A percentile compares a stretch with the other conserved stretches of the same genome.
Conservation (phyloP, 1,139 yeast genomes). For the Chernovozyma sophiae-reginae region DNA sequence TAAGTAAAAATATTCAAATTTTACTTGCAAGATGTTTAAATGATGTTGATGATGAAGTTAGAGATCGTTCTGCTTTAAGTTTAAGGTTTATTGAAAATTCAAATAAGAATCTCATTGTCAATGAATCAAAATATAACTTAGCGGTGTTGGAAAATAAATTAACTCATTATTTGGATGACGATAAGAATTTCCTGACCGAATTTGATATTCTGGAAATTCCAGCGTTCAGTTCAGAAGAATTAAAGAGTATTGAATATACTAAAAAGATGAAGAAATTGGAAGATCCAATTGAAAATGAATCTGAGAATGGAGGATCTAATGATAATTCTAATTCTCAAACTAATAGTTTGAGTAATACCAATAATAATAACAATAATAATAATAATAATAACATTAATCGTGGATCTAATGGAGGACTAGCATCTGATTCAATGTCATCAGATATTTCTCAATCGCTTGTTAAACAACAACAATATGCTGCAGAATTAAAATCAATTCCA, state of each 20-base stretch:
- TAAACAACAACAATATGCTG: constrained; percentile 59
- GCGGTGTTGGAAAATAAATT: constrained; percentile 74
- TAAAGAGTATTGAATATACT: constrained; percentile 55
- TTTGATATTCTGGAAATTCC: constrained; percentile 73
- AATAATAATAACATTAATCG: constrained; percentile 15
- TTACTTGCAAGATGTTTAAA: constrained; percentile 78
- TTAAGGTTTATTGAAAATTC: constrained; percentile 58
- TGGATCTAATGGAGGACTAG: constrained; percentile 28
- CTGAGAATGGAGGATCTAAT: constrained; percentile 6
- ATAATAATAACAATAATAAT: constrained; percentile 9
- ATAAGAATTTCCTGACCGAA: constrained; percentile 54
- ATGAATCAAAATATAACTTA: constrained; percentile 68
- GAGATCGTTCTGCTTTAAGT: constrained; percentile 93
- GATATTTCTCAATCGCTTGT: constrained; percentile 24
- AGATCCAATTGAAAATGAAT: constrained; percentile 12
- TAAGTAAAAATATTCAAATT: constrained; percentile 67
- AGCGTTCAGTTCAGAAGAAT: constrained; percentile 58
- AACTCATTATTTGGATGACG: constrained; percentile 63
- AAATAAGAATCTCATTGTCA: constrained; percentile 56
- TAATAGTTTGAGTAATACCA: no score
- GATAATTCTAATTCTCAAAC: constrained; percentile 6
- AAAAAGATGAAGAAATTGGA: constrained; percentile 54
- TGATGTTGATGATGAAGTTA: constrained; percentile 94
- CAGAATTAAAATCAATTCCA: constrained; percentile 61
- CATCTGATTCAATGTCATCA: neutral